These are phyloP conservation scores for Nectriaceae sp. DNA, from an alignment of 2,329 filamentous ascomycete genomes.

Conservation along the genomic window DNA sequence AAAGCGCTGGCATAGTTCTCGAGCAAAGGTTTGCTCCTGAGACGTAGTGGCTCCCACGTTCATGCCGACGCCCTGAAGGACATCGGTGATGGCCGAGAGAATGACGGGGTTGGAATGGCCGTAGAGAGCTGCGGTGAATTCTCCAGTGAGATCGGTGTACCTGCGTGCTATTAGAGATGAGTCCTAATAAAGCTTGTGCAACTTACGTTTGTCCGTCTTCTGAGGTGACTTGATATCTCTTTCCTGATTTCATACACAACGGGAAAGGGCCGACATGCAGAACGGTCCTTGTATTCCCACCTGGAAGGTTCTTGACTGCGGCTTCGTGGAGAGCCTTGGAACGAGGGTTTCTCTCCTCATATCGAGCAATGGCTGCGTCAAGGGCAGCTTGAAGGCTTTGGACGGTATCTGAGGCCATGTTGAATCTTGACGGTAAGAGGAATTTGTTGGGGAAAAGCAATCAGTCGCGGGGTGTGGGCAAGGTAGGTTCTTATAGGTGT, in stretches of 20 bases:
- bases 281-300: constrained; percentile 49
- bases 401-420: constrained; percentile 21
- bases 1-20: constrained; percentile 56
- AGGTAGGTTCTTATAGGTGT: too few species aligned
- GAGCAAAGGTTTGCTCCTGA: constrained; percentile 54
- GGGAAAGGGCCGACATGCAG: constrained; percentile 48
- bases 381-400: constrained; percentile 31
- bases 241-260: constrained; percentile 40
- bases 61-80: constrained; percentile 49
- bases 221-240: constrained; percentile 39
- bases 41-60: constrained; percentile 55
- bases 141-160: constrained; percentile 63
- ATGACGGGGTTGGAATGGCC: constrained; percentile 64
- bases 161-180: constrained; percentile 20
- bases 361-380: constrained; percentile 35
- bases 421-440: neutral
- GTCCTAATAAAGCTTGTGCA: too few species aligned
- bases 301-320: constrained; percentile 41
- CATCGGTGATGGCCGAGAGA: constrained; percentile 45
- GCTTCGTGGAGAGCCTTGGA: constrained; percentile 41
- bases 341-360: constrained; percentile 36
- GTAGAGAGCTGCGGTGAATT: constrained; percentile 66
- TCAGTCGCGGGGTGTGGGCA: neutral
- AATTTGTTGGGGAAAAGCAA: neutral
- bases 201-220: constrained; percentile 42